Conservation (phyloP, 371 early-diverging fungal species). For the Mucor ambiguus region DNA sequence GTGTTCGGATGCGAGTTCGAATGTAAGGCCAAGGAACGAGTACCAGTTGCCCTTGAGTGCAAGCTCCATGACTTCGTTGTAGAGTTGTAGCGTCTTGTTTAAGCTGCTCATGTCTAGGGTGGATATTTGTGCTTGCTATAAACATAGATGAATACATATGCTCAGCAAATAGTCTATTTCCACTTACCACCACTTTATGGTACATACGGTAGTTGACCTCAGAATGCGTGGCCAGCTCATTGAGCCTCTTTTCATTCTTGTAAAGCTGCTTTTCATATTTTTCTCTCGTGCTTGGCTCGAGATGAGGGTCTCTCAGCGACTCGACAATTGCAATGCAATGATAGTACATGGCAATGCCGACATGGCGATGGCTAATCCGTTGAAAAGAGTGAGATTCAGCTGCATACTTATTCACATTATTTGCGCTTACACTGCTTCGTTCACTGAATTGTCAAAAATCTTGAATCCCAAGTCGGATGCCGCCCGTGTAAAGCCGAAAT, state of each 20-base stretch:
- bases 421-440: constrained; percentile 31
- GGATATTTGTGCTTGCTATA: constrained; percentile 38
- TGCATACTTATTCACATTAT: not conserved
- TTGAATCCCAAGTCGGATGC: constrained; percentile 44
- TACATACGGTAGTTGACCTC: constrained; percentile 44
- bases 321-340: constrained; percentile 43
- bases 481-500: constrained; percentile 41
- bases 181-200: constrained; percentile 39
- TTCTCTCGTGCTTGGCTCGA: constrained; percentile 23
- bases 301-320: constrained; percentile 23
- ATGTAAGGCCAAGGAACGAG: constrained; percentile 36
- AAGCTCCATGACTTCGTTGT: constrained; percentile 34
- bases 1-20: constrained; percentile 33
- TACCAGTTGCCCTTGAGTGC: constrained; percentile 31
- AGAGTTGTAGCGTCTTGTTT: constrained; percentile 15
- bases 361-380: constrained; percentile 36
- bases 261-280: constrained; percentile 27
- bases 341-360: constrained; percentile 45
- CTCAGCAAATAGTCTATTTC: not conserved
- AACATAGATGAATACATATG: not conserved
- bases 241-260: constrained; percentile 25
- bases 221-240: constrained; percentile 36
- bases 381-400: too few relatives aligned
- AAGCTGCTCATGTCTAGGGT: constrained; percentile 21
- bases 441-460: constrained; percentile 30